Evolutionary conservation across 345 rosid genomes (phyloP), one percentile per base, ranked within the genome.

Genomic region (Litchi chinensis): DNA sequence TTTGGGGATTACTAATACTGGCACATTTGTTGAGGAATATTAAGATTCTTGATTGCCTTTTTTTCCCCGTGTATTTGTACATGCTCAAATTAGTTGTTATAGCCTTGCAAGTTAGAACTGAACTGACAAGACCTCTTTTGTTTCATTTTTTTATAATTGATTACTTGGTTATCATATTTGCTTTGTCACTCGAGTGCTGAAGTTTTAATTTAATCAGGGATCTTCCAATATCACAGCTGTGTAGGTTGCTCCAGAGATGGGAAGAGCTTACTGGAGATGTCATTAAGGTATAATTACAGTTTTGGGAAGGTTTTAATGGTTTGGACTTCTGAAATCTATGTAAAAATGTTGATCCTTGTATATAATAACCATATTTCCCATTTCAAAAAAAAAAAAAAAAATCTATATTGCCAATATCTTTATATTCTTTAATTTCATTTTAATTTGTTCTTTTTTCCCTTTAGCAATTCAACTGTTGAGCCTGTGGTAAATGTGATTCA

Each of bases 211-310:
- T 81, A 67, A 78, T 83, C 85, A 93, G 98, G 97, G 97, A 86
- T 83, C 90, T 94, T 85, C 84, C 98, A 60, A 86, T 85, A 41
- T 56, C 71, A 46, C 86, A 85, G 79, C 85, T 94, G 68, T 60
- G 54, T 64, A 76, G 82, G 79, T 76, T 96, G 88, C 83, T 94
- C 46, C 86, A 86, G 82, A 84, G 79, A 68, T 96, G 97, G 98
- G 93, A 91, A 83, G 86, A 70, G 64, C 87, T 86, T 71, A 84
- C 93, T 0, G 72, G 73, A 0, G 90, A 83, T 72, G 71, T 81
- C 67, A 73, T 80, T 75, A 89, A 94, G 98, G 99, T 94, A 90
- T 70, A 82, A 44, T 12, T 60, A 10, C 28, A 71, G 57, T 77
- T 73, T 77, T 37, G 65, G 66, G 60, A 68, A 37, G 40, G 37